Evolutionary conservation across 768 basidiomycete species (phyloP).

Genomic region (Suillus luteus): DNA sequence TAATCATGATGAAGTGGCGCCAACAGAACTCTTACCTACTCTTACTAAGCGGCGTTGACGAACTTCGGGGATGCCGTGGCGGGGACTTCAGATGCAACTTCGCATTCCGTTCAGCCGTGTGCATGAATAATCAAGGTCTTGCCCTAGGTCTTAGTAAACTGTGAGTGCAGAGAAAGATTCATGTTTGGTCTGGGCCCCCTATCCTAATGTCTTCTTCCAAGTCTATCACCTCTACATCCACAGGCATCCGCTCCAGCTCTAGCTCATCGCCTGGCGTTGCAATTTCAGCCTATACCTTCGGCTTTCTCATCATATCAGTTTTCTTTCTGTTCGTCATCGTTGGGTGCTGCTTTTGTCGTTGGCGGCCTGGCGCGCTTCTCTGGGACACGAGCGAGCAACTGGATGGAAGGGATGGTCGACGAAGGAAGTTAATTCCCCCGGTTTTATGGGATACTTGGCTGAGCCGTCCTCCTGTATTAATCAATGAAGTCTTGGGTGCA

Average conservation of each 20-base stretch:
- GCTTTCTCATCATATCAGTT: neutral
- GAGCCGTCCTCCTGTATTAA: neutral
- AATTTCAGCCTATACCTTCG: too few species aligned
- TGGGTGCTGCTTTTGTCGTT: neutral
- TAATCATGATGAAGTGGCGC: too few species aligned
- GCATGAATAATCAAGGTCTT: too few species aligned
- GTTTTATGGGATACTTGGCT: neutral
- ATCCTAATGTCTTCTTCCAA: constrained; percentile 1
- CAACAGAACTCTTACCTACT: too few species aligned
- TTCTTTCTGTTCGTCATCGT: neutral
- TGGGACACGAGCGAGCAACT: neutral
- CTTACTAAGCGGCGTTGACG: too few species aligned
- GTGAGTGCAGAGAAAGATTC: neutral
- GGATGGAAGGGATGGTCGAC: neutral
- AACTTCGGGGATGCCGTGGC: too few species aligned
- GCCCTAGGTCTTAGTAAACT: neutral
- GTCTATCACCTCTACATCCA: neutral
- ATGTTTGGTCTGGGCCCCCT: neutral
- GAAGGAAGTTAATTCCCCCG: neutral
- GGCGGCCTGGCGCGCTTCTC: neutral
- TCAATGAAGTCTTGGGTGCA: neutral
- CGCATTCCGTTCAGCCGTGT: too few species aligned
- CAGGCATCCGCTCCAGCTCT: neutral
- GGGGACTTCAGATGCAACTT: too few species aligned
- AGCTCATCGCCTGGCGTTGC: neutral